Evolutionary conservation across 2,329 filamentous ascomycete genomes (phyloP), one percentile per base, ranked within the genome.

Genomic region (Nothophoma quercina): DNA sequence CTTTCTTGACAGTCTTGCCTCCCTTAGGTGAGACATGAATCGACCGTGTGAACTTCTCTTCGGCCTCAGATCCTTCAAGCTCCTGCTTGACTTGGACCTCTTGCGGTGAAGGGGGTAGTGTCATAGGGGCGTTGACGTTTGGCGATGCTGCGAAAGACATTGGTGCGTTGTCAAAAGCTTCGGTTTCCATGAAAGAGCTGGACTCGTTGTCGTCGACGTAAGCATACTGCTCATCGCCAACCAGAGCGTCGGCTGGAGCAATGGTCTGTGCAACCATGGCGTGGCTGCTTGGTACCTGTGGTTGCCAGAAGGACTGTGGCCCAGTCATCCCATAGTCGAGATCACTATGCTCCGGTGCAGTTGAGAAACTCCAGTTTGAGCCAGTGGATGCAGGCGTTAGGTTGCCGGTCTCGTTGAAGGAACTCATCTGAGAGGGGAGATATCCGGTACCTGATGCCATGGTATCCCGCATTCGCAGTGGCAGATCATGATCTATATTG

Each of bases 11-110:
- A 4, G 60, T 52, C 40, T 69, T 70, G 12, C 63, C 56, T 9
- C 67, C 65, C 26, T 60, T 69, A 2, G 63, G 56, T 18, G 65
- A 63, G 5, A 63, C 53, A 39, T 60, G 56, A 13, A 70, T 67
- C n/a, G 59, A 63, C 9, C 59, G 43, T 26, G 36, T 60, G 34
- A 59, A 44, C 41, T 50, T 46, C 22, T 36, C 34, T 26, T 50
- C 53, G 32, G 51, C 55, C 6, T 62, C 58, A 8, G 63, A 60
- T 16, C 44, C 30, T 12, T 65, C 59, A 7, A 55, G 46, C 12
- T 70, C 62, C n/a, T 60, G 58, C 42, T 67, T 65, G n/a, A 68
- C 48, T n/a, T 48, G 46, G n/a, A 53, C 60, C 13, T 64, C 63
- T 43, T 68, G 56, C 19, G 64, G 66, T 13, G 51, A 48, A 26